Evolutionary conservation across 2,329 filamentous ascomycete species (phyloP), one percentile per base, ranked within the genome.

Genomic region (Amylocarpus encephaloides): DNA sequence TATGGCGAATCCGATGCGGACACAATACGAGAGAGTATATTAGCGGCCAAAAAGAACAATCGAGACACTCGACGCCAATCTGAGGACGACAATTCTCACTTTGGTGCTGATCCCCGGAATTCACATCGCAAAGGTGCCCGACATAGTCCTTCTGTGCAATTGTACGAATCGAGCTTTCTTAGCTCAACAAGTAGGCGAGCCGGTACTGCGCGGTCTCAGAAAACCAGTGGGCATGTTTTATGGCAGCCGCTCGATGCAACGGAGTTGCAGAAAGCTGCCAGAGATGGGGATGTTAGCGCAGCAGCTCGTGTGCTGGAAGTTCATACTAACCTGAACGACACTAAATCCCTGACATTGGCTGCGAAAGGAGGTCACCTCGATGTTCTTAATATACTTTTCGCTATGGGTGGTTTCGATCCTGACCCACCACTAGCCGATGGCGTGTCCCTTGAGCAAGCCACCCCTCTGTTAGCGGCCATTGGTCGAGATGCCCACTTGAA

Each of bases 391-490:
- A 42, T 68, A 54, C 67, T 80, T 32, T 67, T 80, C 50, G 75
- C 71, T 13, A 70, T 74, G 51, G 68, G 72, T 34, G 68, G 72
- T 49, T 77, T 79, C 15, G 75, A 85, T 60, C 75, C 79, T 6
- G 88, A 93, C 60, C 89, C 89, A 30, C 73, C 78, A 6, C 80
- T 87, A 11, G 68, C 90, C 42, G 62, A 73, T 7, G 67, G 66
- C 13, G 72, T 72, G 51, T 73, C 76, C 26, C 70, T 77, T 38
- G 90, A 93, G 50, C 84, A 87, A 62, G 86, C 91, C 46, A 97
- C 92, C 1, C 93, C 93, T 1, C 94, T 98, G 75, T 78, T 96
- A 34, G 90, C 91, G 51, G 91, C 93, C 1, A 96, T 98, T 57
- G 92, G 93, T 13, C 86, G 92, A 59, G 81, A 83, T 56, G 93